These are phyloP conservation scores for Metschnikowia matae DNA, from an alignment of 805 yeast genomes.

Conservation along the genomic window DNA sequence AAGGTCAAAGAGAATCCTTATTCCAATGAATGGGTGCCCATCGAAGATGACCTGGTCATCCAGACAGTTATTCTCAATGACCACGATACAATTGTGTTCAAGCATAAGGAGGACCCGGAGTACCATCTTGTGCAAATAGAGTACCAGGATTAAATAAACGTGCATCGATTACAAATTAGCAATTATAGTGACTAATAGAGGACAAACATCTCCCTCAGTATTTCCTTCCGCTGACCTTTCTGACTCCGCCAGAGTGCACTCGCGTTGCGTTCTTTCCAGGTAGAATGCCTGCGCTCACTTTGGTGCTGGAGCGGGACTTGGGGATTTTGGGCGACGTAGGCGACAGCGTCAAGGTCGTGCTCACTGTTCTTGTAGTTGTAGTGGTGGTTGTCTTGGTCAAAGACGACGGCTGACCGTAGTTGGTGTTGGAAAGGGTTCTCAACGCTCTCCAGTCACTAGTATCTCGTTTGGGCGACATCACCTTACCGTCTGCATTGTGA, in stretches of 20 bases:
- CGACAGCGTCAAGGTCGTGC: constrained; percentile 35
- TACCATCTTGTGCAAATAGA: constrained; percentile 25
- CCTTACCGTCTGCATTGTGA: constrained; percentile 15
- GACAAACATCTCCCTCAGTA: constrained; percentile 1
- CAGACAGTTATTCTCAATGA: constrained; percentile 34
- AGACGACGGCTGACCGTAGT: constrained; percentile 30
- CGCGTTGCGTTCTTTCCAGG: constrained; percentile 15
- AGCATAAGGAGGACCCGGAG: constrained; percentile 30
- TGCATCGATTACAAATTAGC: neutral
- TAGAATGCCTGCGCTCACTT: constrained; percentile 13
- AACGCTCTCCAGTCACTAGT: constrained; percentile 36
- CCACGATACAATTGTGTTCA: constrained; percentile 41
- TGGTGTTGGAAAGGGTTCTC: constrained; percentile 35
- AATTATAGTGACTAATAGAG: neutral
- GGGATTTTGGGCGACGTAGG: constrained; percentile 28
- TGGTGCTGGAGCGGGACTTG: constrained; percentile 15
- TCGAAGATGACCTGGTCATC: constrained; percentile 26
- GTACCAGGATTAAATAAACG: constrained; percentile 1
- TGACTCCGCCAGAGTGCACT: constrained; percentile 16
- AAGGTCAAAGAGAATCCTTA: constrained; percentile 34
- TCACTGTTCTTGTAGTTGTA: constrained; percentile 48
- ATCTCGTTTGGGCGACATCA: constrained; percentile 25
- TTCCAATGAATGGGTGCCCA: constrained; percentile 33
- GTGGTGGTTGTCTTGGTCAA: constrained; percentile 43
- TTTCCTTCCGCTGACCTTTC: constrained; percentile 18